Evolutionary conservation across 352 stramenopile genomes (phyloP).

Genomic region (Phytophthora multivora): DNA sequence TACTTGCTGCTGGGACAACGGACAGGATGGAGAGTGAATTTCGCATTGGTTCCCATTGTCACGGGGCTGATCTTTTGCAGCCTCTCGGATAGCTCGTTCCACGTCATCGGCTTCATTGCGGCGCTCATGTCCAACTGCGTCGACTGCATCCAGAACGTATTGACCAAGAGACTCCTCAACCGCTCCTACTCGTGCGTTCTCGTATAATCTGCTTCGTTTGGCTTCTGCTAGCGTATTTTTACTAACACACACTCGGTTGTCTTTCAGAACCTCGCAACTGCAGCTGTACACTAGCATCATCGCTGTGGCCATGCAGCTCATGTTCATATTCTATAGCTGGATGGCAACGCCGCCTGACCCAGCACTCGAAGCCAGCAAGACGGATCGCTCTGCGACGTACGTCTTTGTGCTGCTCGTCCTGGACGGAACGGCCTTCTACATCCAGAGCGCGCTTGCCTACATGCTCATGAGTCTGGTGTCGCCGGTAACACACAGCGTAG

Average conservation of each 20-base stretch:
- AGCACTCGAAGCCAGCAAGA: slow-evolving; percentile 26
- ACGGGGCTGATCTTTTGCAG: slow-evolving; percentile 87
- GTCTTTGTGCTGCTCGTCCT: slow-evolving; percentile 59
- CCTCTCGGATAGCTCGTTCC: slow-evolving; percentile 86
- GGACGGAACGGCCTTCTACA: slow-evolving; percentile 88
- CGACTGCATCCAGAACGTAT: slow-evolving; percentile 93
- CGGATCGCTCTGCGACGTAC: slow-evolving; percentile 44
- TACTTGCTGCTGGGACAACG: slow-evolving; percentile 85
- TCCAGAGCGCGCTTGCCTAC: slow-evolving; percentile 91
- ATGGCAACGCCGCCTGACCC: slow-evolving; percentile 39
- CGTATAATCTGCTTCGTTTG: neutral
- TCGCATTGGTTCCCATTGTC: slow-evolving; percentile 89
- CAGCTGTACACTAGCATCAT: slow-evolving; percentile 92
- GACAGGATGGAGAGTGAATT: slow-evolving; percentile 83
- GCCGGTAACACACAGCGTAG: slow-evolving; percentile 90
- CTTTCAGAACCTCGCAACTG: slow-evolving; percentile 72
- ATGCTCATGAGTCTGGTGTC: slow-evolving; percentile 92
- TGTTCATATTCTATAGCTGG: slow-evolving; percentile 80
- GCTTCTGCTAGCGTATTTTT: neutral
- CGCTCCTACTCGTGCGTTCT: slow-evolving; percentile 71
- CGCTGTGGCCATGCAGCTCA: slow-evolving; percentile 82
- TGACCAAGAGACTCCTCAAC: slow-evolving; percentile 90
- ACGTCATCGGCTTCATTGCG: slow-evolving; percentile 88
- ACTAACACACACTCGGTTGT: neutral
- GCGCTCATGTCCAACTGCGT: slow-evolving; percentile 91